Evolutionary conservation across 331 rosid species (phyloP), one percentile per base, ranked within the genome.

Genomic region (Stylosanthes scabra): DNA sequence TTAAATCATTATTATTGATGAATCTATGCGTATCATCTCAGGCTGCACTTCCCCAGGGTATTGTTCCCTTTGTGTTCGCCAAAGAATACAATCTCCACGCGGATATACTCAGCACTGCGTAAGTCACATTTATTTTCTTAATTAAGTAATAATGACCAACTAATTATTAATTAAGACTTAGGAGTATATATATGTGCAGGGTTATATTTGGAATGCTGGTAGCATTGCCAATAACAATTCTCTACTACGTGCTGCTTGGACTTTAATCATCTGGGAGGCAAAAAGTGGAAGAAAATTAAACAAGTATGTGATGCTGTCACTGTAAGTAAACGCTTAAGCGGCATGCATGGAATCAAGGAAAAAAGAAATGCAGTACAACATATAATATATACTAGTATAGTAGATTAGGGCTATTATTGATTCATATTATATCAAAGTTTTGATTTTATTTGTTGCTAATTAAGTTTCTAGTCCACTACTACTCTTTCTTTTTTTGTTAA

Each of bases 1-100:
- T 6, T 34, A 34, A 34, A 4, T 6, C 5, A n/a, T n/a, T n/a
- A n/a, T n/a, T n/a, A 34, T 34, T 63, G 7, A 29, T 29, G 25
- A 20, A 20, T 44, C 61, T n/a, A n/a, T n/a, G n/a, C n/a, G n/a
- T n/a, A n/a, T n/a, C n/a, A n/a, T n/a, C 16, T 55, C 85, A 94
- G 97, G 99, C 99, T 65, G 99, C 99, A 13, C 97, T 94, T 68
- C 99, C 99, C 6, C 99, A 94, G 47, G 99, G 99, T n/a, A 94
- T 94, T 20, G 98, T 94, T 63, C 98, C 98, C 15, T 94, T 94
- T 71, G 98, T 94, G 52, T 94, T 94, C 58, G 99, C 99, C 70
- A 94, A 91, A 78, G 99, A 94, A 64, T 94, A 94, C 86, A 94
- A 94, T 69, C 96, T 94, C 56, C 99, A 94, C 62, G 84, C 99